Evolutionary conservation across 176 grass and related monocot genomes (phyloP), one percentile per base, ranked within the genome.

Genomic region (Avena eriantha): DNA sequence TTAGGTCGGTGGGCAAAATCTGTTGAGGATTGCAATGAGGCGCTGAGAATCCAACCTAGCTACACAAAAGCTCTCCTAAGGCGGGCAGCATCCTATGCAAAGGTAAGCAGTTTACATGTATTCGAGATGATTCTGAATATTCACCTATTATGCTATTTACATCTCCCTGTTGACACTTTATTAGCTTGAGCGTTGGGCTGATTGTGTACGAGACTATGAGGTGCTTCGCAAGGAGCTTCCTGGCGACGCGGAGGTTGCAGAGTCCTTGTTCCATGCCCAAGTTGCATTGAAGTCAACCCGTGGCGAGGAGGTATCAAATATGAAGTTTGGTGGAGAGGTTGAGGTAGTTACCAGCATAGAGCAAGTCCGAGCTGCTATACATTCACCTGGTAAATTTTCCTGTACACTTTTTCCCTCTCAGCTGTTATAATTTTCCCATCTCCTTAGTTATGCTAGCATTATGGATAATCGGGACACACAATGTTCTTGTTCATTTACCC

Each of bases 171-270:
- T 80, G 11, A 83, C 59, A 53, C 45, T 73, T 47, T 48, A 58
- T 60, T 88, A 97, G 95, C 90, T 97, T 82, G 92, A 95, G 67
- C 79, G 80, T 63, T 97, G 95, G 95, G 88, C 31, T 74, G 84
- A 97, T 84, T 82, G 88, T 86, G 92, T 97, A 19, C 60, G 86
- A 49, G 95, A 97, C 77, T 97, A 97, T 36, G 92, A 93, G 81
- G 86, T 82, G 66, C 88, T 92, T 50, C 55, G n/a, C 29, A 97
- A 97, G 58, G 77, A 89, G 31, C 82, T 92, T 88, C 90, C 90
- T 43, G 55, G 48, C 1, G 84, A 95, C 60, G 61, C 29, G 1
- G 88, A 93, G 29, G 85, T 93, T 26, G 81, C 86, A 4, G 88
- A 95, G 63, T 81, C 86, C 26, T 86, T 94, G 33, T 86, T 86